Base-by-base conservation (phyloP, 2,329 filamentous ascomycete genomes). In the Botryotinia globosa region DNA sequence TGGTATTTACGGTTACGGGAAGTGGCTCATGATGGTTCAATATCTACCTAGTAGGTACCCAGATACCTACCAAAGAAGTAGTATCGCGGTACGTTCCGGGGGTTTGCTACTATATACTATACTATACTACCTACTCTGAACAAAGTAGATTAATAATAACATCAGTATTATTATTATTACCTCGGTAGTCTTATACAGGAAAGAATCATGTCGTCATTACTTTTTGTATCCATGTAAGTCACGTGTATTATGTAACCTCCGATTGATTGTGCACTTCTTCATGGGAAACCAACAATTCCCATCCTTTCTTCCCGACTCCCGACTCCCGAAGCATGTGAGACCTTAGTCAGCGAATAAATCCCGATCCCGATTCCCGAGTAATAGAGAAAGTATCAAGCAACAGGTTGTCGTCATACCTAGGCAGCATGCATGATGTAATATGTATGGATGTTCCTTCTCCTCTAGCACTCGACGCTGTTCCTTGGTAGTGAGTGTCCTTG, bases 181-280 rank as follows among this genome's bases (percentile, higher is more conserved):
- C 32, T 34, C 2, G 32, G 32, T 34, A 37, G 34, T 37, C 34
- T 37, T 37, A 10, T n/a, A n/a, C n/a, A n/a, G n/a, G n/a, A n/a
- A n/a, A n/a, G n/a, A n/a, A n/a, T n/a, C n/a, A 66, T 66, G 45
- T 66, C 64, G 64, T 66, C 64, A 65, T 45, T 51, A 65, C n/a
- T 64, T 44, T 29, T 48, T 1, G 18, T 1, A 3, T 37, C 34
- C 3, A n/a, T n/a, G n/a, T n/a, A n/a, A n/a, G n/a, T n/a, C n/a
- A 29, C 39, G 51, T 18, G 51, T 32, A 34, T 64, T 54, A 67
- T 39, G 48, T 67, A 67, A 67, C 39, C 64, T 22, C 34, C 45
- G 32, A 29, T 54, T 37, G 45, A 66, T 66, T 14, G 32, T 54
- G 20, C 44, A 8, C 20, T 9, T 48, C 42, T 8, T n/a, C n/a